Evolutionary conservation across 2,329 filamentous ascomycete species (phyloP), one percentile per base, ranked within the genome.

Genomic region (Penicillium janthinellum): DNA sequence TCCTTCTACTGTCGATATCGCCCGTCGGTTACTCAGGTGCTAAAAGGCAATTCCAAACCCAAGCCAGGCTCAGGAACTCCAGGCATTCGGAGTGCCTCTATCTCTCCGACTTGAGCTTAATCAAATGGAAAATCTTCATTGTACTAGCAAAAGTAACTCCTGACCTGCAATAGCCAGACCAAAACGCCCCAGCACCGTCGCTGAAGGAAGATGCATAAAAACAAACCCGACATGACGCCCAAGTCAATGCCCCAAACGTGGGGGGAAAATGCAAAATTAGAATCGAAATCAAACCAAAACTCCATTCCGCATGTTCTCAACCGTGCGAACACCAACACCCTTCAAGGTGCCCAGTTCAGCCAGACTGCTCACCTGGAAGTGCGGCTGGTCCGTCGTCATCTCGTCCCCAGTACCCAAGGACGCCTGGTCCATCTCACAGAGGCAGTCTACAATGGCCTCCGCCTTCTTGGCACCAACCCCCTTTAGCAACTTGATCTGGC

Each of bases 401-500:
- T 61, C 63, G 3, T 37, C 61, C 11, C 64, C 60, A 1, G 57
- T 61, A 37, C 57, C 59, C 28, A 61, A 31, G 31, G 31, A 60
- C 15, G 69, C 55, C 34, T 75, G 70, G 47, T 77, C 77, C 73
- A 77, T 76, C 59, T 79, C 76, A 49, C 76, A 77, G 11, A 82
- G 73, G 54, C 77, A 79, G 60, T 81, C 76, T 22, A 81, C 77
- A 54, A 82, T 81, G 0, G 77, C 75, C 61, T 81, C 79, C 4
- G 80, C 80, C 62, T 79, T 81, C 60, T 81, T 82, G 8, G 71
- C 72, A 1, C 80, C 80, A 6, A 82, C 75, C 12, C 80, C 80
- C 55, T 78, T 79, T 7, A 82, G 71, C 10, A 78, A 63, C 64
- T 78, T 79, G 61, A 82, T 82, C 64, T 78, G 76, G 52, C 68